phyloP scores from a whole-genome alignment of 441 rosid species.

The Flueggea neowawraea region DNA sequence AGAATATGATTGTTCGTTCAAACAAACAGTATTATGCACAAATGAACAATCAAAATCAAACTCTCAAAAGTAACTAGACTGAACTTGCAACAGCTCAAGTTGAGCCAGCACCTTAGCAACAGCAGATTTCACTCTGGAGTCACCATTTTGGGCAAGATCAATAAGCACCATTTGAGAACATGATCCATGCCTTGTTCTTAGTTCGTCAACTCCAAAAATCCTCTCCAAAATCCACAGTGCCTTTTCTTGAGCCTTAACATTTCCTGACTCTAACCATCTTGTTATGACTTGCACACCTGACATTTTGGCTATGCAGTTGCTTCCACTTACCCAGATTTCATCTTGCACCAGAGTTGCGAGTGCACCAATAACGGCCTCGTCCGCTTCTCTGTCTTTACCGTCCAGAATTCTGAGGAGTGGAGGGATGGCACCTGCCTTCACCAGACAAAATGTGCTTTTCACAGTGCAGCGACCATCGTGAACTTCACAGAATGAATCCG shows the following conservation, averaged over 20 bases:
- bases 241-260: constrained; percentile 46
- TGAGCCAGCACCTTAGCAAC: constrained; percentile 48
- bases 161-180: constrained; percentile 51
- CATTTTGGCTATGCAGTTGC: no score
- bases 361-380: constrained; percentile 50
- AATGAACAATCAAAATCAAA: no score
- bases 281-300: no score
- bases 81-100: constrained; percentile 50
- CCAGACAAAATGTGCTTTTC: constrained; percentile 55
- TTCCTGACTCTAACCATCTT: constrained; percentile 37
- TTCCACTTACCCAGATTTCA: constrained; percentile 59
- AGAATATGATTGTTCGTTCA: no score
- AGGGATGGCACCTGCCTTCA: constrained; percentile 52
- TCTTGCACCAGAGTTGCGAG: constrained; percentile 54
- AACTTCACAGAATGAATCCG: no score
- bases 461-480: constrained; percentile 45
- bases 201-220: constrained; percentile 40
- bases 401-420: constrained; percentile 41
- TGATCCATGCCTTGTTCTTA: constrained; percentile 37
- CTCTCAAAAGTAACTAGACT: constrained; percentile 54
- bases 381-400: constrained; percentile 46
- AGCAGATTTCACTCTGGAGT: constrained; percentile 38
- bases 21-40: no score
- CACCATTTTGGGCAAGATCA: constrained; percentile 56
- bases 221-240: constrained; percentile 58